These are phyloP conservation scores for Suillus bovinus DNA, from an alignment of 768 basidiomycete genomes.

Conservation along the genomic window DNA sequence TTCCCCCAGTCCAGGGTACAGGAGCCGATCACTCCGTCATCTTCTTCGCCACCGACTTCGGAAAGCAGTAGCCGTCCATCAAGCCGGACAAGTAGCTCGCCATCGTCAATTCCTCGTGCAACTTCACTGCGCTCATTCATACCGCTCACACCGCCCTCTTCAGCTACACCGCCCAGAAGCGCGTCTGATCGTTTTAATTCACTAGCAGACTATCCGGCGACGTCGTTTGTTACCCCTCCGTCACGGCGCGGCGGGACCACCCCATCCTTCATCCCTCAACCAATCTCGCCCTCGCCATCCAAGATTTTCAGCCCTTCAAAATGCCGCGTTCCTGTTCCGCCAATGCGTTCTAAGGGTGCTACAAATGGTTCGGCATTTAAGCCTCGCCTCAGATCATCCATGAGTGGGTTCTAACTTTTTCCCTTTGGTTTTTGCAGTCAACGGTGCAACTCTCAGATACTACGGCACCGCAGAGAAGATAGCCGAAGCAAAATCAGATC, in stretches of 20 bases:
- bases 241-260: conserved; percentile 48
- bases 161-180: conserved; percentile 37
- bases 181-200: conserved; percentile 29
- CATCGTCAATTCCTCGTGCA: conserved; percentile 55
- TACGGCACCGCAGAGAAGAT: conserved; percentile 30
- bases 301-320: conserved; percentile 30
- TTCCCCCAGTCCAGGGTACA: conserved; percentile 22
- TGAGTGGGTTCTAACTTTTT: conserved; percentile 59
- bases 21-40: conserved; percentile 12
- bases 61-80: conserved; percentile 12
- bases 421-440: conserved; percentile 36
- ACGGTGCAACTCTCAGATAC: conserved; percentile 41
- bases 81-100: conserved; percentile 31
- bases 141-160: conserved; percentile 24
- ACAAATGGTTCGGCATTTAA: conserved; percentile 66
- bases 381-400: conserved; percentile 46
- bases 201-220: conserved; percentile 22
- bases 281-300: conserved; percentile 46
- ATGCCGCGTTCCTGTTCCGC: conserved; percentile 40
- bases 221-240: conserved; percentile 49
- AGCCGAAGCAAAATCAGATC: conserved; percentile 12
- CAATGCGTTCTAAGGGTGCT: conserved; percentile 24
- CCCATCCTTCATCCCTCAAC: conserved; percentile 66
- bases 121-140: conserved; percentile 37
- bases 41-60: conserved; percentile 13